A percentile compares a stretch with the other conserved stretches of the same genome.
Evolutionary conservation across 176 grass and related monocot species (phyloP).

Genomic region (Chrysopogon serrulatus): DNA sequence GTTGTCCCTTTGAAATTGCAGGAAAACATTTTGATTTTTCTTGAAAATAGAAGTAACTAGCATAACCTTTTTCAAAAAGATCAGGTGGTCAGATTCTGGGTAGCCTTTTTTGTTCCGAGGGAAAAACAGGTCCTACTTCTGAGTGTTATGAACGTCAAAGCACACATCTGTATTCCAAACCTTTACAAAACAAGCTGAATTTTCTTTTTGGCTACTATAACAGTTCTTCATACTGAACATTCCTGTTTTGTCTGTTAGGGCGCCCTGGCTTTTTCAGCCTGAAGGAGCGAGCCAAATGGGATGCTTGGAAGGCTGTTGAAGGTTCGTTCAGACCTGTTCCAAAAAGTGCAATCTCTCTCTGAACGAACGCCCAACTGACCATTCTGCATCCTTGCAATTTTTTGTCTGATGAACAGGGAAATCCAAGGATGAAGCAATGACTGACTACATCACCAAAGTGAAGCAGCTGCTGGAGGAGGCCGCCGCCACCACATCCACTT

Average conservation of each 20-base stretch:
- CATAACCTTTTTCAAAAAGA: background rate
- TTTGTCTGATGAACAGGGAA: conserved; percentile 37
- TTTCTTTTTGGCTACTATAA: background rate
- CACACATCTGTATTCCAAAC: background rate
- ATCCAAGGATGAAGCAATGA: conserved; percentile 70
- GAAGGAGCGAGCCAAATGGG: conserved; percentile 80
- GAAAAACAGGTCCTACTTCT: background rate
- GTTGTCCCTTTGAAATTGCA: background rate
- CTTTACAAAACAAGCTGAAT: background rate
- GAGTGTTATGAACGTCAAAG: background rate
- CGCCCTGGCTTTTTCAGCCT: conserved; percentile 62
- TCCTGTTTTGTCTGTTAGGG: conserved; percentile 22
- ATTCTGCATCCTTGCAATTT: background rate
- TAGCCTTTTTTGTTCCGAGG: background rate
- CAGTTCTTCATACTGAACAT: background rate
- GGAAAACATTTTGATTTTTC: background rate
- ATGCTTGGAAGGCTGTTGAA: conserved; percentile 84
- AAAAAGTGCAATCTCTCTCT: background rate
- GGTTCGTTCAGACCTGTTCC: conserved; percentile 9
- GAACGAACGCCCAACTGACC: background rate
- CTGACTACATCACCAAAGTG: conserved; percentile 81
- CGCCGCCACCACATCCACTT: conserved; percentile 42
- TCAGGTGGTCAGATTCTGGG: background rate
- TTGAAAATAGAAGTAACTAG: background rate
- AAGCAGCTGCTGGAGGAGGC: conserved; percentile 71